phyloP scores from a whole-genome alignment of 83 land plant species.

The Picea abies region DNA sequence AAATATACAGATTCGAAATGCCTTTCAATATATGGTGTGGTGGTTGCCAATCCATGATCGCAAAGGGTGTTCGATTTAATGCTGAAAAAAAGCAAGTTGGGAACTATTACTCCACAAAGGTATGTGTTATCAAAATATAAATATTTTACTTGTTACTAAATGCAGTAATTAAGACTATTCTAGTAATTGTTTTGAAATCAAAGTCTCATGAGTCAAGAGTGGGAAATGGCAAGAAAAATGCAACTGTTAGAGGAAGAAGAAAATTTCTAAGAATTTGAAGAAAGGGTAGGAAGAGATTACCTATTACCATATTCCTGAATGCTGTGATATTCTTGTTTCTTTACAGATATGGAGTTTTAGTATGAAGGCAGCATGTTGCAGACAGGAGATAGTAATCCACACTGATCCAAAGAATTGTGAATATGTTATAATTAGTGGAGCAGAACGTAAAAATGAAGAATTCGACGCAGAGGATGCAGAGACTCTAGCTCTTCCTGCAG shows the following conservation, averaged over 20 bases:
- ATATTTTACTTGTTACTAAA: background rate
- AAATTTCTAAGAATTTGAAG: background rate
- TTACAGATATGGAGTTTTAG: constrained; percentile 97
- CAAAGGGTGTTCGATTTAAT: constrained; percentile 98
- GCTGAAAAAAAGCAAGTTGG: constrained; percentile 99
- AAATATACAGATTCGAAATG: constrained; percentile 84
- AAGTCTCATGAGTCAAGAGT: background rate
- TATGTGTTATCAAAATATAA: constrained; percentile 17
- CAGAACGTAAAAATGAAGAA: constrained; percentile 78
- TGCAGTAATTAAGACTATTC: background rate
- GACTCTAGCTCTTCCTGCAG: constrained; percentile 76
- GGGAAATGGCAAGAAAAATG: background rate
- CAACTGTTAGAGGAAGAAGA: background rate
- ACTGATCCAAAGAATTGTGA: constrained; percentile 95
- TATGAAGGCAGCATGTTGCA: constrained; percentile 98
- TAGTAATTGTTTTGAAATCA: background rate
- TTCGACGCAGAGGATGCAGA: constrained; percentile 94
- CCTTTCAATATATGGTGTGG: constrained; percentile 99
- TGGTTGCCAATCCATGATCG: constrained; percentile 97
- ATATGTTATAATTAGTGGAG: constrained; percentile 92
- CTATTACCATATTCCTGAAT: background rate
- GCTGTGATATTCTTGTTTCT: constrained; percentile 6
- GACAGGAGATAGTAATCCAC: constrained; percentile 91
- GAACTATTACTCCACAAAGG: constrained; percentile 97
- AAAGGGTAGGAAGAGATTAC: background rate